Base-by-base conservation (phyloP, 306 rosid genomes). In the Vigna reflexopilosa region DNA sequence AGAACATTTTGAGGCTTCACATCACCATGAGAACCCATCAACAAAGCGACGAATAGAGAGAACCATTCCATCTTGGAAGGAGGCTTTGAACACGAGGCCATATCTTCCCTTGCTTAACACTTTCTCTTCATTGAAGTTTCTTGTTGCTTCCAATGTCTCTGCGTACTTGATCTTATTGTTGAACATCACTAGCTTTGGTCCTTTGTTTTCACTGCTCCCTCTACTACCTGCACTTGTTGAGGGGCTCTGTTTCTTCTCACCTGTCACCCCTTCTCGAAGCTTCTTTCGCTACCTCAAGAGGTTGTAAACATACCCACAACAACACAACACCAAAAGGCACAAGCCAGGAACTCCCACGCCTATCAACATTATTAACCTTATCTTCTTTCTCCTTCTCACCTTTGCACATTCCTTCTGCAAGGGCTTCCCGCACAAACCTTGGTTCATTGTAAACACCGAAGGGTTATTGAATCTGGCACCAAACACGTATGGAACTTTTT, bases 101-200 rank as follows among this genome's bases (percentile, higher is more conserved):
- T 82, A 86, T 80, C 73, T 91, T 72, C 98, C 98, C 48, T 96
- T 77, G 76, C 94, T 93, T 15, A 93, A 56, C 10, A 93, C 93
- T 63, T 90, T 93, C 79, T 93, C 98, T 73, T 93, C 98, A 15
- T 90, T 96, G 9, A 93, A 93, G 50, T 93, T 89, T 63, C 96
- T 90, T 0, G 98, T 93, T 68, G 98, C 98, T 83, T 90, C 98
- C 49, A 93, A 20, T 72, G 96, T 83, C 83, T 93, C 98, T 0
- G 90, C 92, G 32, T 75, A 83, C 1, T 91, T 93, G 19, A 90
- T 93, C 85, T 90, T 93, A 77, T 64, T 88, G 69, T 83, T 86
- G 91, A 93, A 90, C 90, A 93, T 91, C 2, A 93, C 87, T 1
- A 93, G 91, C 20, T 89, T 93, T 50, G 96, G 93, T 6, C 94